Base-by-base conservation (phyloP, 2,329 filamentous ascomycete species). In the Xylaria sp. region DNA sequence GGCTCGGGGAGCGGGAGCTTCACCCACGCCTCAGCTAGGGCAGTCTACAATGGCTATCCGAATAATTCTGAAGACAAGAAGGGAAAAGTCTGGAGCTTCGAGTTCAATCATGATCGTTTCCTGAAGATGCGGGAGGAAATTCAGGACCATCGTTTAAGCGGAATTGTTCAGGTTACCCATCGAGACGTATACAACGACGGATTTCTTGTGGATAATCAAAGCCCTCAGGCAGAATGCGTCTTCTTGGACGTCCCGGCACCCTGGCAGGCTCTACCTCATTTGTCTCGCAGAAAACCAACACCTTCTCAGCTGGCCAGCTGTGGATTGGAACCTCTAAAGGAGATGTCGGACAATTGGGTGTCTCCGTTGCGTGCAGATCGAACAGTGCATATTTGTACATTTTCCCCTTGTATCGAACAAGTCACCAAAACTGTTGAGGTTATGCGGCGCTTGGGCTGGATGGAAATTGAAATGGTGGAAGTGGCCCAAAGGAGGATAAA, bases 361-460 rank as follows among this genome's bases (percentile, higher is more conserved):
- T 89, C 86, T 0, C 83, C 86, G 0, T 82, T 98, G 11, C 89
- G 95, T 68, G 88, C 92, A 0, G 83, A 84, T n/a, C 84, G 86
- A 43, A 84, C 90, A 4, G 87, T 89, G 1, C 85, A 95, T 73
- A 85, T 99, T 57, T 99, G 95, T 80, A 96, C 93, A 0, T 99
- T 99, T 79, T 96, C 91, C 1, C 95, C 95, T 0, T 99, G 95
- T 77, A 96, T 99, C 68, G 95, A 99, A 78, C 95, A 99, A 79
- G 94, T 96, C 21, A 92, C 91, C 56, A 87, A 89, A 59, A 98
- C 95, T 0, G 89, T 97, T 57, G 89, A 91, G 11, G 86, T 87
- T 12, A 84, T 99, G 77, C 89, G 94, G 57, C 85, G 88, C 38
- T 80, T 93, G 6, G 92, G 92, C 56, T 99, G 95, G 95, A 85